A percentile compares a stretch with the other conserved stretches of the same genome.
Evolutionary conservation across 495 filamentous ascomycete species (phyloP).

Genomic region (Acidiella bohemica): DNA sequence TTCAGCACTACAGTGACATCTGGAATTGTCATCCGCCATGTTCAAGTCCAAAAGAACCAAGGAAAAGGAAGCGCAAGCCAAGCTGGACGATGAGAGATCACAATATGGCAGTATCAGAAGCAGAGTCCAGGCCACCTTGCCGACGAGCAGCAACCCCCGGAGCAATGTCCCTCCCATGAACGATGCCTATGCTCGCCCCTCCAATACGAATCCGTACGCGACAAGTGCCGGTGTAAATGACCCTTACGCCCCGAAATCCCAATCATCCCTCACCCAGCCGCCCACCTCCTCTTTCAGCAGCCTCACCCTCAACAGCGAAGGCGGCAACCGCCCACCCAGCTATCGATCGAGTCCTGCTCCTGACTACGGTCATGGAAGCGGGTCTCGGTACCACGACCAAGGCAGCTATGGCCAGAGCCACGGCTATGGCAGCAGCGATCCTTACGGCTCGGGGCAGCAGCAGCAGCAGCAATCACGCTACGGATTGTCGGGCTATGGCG

Average conservation of each 20-base stretch:
- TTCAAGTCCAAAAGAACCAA: neutral
- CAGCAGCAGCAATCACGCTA: constrained; percentile 1
- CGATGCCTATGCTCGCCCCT: constrained; percentile 26
- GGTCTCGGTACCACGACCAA: constrained; percentile 6
- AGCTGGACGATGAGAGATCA: constrained; percentile 18
- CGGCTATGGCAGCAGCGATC: constrained; percentile 24
- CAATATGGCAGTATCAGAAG: too few relatives aligned
- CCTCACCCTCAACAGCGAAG: constrained; percentile 11
- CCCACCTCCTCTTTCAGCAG: constrained; percentile 14
- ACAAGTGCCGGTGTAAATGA: constrained; percentile 11
- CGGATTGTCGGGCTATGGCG: constrained; percentile 21
- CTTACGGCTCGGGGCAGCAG: constrained; percentile 20
- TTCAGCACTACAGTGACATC: neutral
- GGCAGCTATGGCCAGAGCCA: constrained; percentile 19
- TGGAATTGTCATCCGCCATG: neutral
- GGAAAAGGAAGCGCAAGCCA: neutral
- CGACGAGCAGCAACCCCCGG: constrained; percentile 12
- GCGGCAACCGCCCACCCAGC: neutral
- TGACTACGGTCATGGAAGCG: constrained; percentile 23
- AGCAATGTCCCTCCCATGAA: constrained; percentile 14
- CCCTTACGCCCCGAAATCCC: constrained; percentile 19
- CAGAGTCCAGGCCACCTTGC: constrained; percentile 11
- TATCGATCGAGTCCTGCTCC: constrained; percentile 5
- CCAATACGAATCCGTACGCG: constrained; percentile 19
- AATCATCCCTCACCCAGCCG: constrained; percentile 15